Base-by-base conservation (phyloP, 83 land plant genomes). In the Larix sibirica region DNA sequence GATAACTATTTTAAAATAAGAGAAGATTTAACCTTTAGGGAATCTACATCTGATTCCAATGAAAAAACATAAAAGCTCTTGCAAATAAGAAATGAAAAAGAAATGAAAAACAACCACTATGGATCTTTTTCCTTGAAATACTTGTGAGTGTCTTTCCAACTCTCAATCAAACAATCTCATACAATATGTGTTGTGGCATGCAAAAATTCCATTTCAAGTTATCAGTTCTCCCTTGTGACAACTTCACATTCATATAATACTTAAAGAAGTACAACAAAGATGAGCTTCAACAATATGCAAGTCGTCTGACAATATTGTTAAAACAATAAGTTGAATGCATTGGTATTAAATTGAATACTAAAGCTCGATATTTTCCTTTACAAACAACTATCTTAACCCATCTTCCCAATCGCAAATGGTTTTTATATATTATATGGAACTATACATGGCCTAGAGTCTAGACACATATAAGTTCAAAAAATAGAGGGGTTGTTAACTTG, bases 11-110 rank as follows among this genome's bases (percentile, higher is more conserved):
- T 0, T 50, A 10, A 10, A 50, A 50, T 68, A 17, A 38, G 17
- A 16, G 20, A 36, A 69, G 4, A 14, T 17, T 26, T 26, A 68
- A 33, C 18, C 7, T 68, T 12, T 18, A 33, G n/a, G 54, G 2
- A 47, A 17, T 5, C 17, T 68, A 24, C 4, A 68, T 17, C 44
- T 17, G 36, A 7, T 18, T 68, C 16, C 36, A 36, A 68, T 6
- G 6, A 1, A 33, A 68, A 16, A 13, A n/a, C n/a, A n/a, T n/a
- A n/a, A n/a, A n/a, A n/a, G n/a, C n/a, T n/a, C n/a, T n/a, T n/a
- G n/a, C n/a, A n/a, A n/a, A 94, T 94, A 58, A 94, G 93, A 71
- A 92, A 94, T 89, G 92, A 94, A 83, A 94, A 88, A 4, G 96
- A 92, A 0, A 94, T 88, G 75, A 86, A 94, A 81, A 87, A 94